Percentiles rank a stretch among this genome's conserved stretches.
phyloP scores from a whole-genome alignment of 1,139 yeast genomes.

The Blastobotrys raffinosifermentans region DNA sequence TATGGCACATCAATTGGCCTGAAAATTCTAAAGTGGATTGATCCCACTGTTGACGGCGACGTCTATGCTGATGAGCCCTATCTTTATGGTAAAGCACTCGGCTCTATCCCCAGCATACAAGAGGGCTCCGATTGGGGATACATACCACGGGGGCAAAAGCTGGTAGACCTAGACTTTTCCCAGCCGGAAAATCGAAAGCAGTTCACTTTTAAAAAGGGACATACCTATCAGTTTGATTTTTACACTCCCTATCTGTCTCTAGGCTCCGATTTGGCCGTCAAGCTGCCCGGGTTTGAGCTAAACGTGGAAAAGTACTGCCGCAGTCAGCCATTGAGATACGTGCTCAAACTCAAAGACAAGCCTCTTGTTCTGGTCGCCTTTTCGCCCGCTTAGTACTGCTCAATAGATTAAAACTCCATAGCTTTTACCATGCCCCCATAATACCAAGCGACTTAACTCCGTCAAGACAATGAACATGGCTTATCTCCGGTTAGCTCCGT shows the following conservation, averaged over 20 bases:
- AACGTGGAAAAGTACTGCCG: conserved; percentile 39
- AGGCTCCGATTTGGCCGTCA: conserved; percentile 36
- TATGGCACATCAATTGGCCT: conserved; percentile 53
- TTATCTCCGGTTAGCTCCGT: no score
- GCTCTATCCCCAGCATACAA: conserved; percentile 42
- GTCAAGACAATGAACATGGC: no score
- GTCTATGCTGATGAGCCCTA: conserved; percentile 53
- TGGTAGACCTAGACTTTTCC: neutral
- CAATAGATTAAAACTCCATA: neutral
- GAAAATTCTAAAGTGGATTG: conserved; percentile 42
- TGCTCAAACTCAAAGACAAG: conserved; percentile 20
- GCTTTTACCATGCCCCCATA: no score
- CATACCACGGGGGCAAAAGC: neutral
- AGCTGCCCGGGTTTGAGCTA: conserved; percentile 41
- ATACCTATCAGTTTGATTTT: conserved; percentile 39
- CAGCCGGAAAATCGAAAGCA: conserved; percentile 18
- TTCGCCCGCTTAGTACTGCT: neutral
- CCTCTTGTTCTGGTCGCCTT: neutral
- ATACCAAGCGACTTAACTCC: no score
- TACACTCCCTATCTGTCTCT: conserved; percentile 41
- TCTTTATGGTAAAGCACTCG: conserved; percentile 56
- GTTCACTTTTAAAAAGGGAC: conserved; percentile 30
- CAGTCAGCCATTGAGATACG: conserved; percentile 34
- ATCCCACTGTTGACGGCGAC: conserved; percentile 61
- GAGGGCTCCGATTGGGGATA: conserved; percentile 5